Conservation (phyloP, 805 yeast genomes). For the Wickerhamia fluorescens region DNA sequence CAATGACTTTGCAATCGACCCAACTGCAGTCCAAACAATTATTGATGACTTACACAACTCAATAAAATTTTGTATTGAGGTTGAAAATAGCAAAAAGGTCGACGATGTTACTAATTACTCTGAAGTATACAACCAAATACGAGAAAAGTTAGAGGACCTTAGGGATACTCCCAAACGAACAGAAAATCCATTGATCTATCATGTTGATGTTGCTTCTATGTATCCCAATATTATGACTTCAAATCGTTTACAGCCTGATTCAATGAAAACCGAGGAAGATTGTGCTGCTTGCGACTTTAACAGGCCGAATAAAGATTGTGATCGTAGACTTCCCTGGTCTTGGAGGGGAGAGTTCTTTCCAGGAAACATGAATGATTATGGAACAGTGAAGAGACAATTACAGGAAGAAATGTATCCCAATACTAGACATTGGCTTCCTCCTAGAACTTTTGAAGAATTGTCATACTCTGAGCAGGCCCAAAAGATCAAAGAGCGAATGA, state of each 20-base stretch:
- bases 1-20: conserved; percentile 69
- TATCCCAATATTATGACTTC: conserved; percentile 98
- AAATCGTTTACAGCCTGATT: conserved; percentile 94
- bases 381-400: conserved; percentile 78
- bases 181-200: conserved; percentile 86
- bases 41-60: conserved; percentile 68
- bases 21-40: conserved; percentile 76
- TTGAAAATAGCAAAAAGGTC: conserved; percentile 66
- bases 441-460: conserved; percentile 67
- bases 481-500: conserved; percentile 65
- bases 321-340: conserved; percentile 86
- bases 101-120: conserved; percentile 77
- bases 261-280: conserved; percentile 90
- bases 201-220: conserved; percentile 99
- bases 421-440: conserved; percentile 47
- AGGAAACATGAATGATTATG: conserved; percentile 83
- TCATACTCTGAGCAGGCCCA: conserved; percentile 71
- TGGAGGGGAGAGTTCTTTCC: conserved; percentile 98
- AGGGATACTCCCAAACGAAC: conserved; percentile 54
- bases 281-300: conserved; percentile 98
- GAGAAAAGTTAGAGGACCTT: conserved; percentile 47
- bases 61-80: conserved; percentile 73
- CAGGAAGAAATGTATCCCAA: conserved; percentile 74
- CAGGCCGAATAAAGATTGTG: conserved; percentile 91
- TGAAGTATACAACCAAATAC: conserved; percentile 59